A percentile compares a stretch with the other conserved stretches of the same genome.
These are phyloP conservation scores for Acacia acuminata DNA, from an alignment of 306 rosid genomes.

Conservation along the genomic window DNA sequence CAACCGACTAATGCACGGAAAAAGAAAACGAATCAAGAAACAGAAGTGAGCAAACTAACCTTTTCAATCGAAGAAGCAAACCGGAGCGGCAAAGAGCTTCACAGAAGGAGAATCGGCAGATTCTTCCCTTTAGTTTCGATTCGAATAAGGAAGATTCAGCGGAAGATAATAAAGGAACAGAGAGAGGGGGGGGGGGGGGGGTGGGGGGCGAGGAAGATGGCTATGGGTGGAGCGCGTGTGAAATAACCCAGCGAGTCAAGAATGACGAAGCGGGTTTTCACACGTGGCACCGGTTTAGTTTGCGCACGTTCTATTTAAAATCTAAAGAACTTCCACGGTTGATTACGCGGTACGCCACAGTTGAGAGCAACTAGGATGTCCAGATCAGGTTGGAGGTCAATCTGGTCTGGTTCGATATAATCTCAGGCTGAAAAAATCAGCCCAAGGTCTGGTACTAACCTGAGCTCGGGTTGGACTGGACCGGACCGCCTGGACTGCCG, in stretches of 20 bases:
- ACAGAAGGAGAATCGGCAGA: neutral
- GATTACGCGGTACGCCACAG: too few relatives aligned
- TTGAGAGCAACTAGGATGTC: too few relatives aligned
- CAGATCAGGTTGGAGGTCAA: too few relatives aligned
- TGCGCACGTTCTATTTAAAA: neutral
- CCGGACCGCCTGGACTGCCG: too few relatives aligned
- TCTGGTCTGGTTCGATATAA: too few relatives aligned
- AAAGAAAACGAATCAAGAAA: neutral
- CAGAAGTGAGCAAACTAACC: neutral
- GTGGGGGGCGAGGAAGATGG: neutral
- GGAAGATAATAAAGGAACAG: neutral
- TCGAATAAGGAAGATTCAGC: neutral
- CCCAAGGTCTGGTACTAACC: too few relatives aligned
- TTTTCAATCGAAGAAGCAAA: neutral
- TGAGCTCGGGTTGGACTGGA: too few relatives aligned
- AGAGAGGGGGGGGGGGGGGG: too few relatives aligned
- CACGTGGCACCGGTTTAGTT: neutral
- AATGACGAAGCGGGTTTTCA: neutral
- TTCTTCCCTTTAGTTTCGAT: neutral
- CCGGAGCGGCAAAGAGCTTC: neutral
- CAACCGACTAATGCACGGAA: neutral
- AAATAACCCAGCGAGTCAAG: neutral
- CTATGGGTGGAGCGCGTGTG: neutral
- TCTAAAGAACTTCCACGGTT: too few relatives aligned
- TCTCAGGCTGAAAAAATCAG: too few relatives aligned